These are phyloP conservation scores for Porcisia deanei DNA, from an alignment of 208 protist genomes.

Conservation along the genomic window DNA sequence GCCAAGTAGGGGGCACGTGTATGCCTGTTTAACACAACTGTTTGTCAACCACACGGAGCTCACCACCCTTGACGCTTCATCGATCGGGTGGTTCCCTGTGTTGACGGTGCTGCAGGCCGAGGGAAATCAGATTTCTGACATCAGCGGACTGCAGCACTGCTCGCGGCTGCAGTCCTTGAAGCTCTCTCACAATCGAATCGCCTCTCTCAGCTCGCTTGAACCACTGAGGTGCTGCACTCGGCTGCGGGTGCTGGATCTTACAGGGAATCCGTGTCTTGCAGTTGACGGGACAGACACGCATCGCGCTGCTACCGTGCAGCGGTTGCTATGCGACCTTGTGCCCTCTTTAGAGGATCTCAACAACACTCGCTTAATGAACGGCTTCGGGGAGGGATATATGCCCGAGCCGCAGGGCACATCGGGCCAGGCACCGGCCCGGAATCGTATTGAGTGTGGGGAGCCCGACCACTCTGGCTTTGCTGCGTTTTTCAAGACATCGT, in stretches of 20 bases:
- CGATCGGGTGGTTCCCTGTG: conserved; percentile 62
- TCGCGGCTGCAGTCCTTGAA: conserved; percentile 55
- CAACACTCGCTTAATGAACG: conserved; percentile 13
- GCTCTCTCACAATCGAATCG: conserved; percentile 68
- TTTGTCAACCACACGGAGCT: conserved; percentile 75
- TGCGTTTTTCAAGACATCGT: background rate
- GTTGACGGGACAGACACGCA: background rate
- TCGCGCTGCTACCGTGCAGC: background rate
- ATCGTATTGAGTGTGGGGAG: background rate
- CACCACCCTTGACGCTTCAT: conserved; percentile 25
- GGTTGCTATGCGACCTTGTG: conserved; percentile 1
- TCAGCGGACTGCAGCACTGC: conserved; percentile 63
- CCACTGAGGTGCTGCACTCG: conserved; percentile 51
- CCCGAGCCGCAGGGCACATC: background rate
- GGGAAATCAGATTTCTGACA: conserved; percentile 57
- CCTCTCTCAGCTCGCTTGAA: conserved; percentile 26
- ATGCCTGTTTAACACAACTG: conserved; percentile 65
- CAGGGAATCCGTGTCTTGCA: conserved; percentile 56
- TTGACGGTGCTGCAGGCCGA: conserved; percentile 76
- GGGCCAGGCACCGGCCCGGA: background rate
- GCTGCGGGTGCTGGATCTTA: conserved; percentile 50
- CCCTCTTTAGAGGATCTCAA: conserved; percentile 47
- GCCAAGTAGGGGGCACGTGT: conserved; percentile 6
- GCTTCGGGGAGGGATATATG: background rate
- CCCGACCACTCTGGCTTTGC: background rate